Evolutionary conservation across 2,329 filamentous ascomycete species (phyloP).

Genomic region (Sphaerulina vaccinii): DNA sequence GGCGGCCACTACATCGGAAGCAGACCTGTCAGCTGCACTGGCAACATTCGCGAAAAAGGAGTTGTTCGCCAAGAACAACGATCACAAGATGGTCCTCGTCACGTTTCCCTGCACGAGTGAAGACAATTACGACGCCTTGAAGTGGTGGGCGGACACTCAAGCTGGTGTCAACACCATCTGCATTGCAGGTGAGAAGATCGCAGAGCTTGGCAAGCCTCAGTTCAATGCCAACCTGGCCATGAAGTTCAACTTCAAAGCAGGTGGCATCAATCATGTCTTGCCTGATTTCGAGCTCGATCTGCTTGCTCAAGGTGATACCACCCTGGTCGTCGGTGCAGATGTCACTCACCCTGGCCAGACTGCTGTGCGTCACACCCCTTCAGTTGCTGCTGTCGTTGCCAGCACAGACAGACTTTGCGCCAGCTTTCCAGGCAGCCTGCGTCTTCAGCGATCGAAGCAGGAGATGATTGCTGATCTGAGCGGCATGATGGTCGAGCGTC

Average conservation of each 20-base stretch:
- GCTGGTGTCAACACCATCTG: slow-evolving; percentile 13
- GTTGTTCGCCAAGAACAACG: not conserved
- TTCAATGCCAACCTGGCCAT: slow-evolving; percentile 18
- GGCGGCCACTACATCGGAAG: not conserved
- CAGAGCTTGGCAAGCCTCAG: not conserved
- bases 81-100: slow-evolving; percentile 1
- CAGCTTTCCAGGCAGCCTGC: slow-evolving; percentile 39
- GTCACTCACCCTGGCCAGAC: slow-evolving; percentile 40
- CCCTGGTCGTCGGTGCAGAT: slow-evolving; percentile 43
- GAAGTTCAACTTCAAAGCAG: slow-evolving; percentile 24
- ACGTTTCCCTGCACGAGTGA: not conserved
- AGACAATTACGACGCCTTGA: slow-evolving; percentile 5
- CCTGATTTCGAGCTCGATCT: not conserved
- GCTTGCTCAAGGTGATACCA: not conserved
- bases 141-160: slow-evolving; percentile 3
- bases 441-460: slow-evolving; percentile 35
- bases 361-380: slow-evolving; percentile 15
- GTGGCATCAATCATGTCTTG: slow-evolving; percentile 16
- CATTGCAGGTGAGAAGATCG: not conserved
- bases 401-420: slow-evolving; percentile 18
- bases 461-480: slow-evolving; percentile 33
- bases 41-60: not conserved
- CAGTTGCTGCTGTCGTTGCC: slow-evolving; percentile 21
- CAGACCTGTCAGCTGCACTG: not conserved
- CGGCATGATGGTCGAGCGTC: slow-evolving; percentile 33